Evolutionary conservation across 805 yeast genomes (phyloP).

Genomic region (Saccharomycopsis fodiens): DNA sequence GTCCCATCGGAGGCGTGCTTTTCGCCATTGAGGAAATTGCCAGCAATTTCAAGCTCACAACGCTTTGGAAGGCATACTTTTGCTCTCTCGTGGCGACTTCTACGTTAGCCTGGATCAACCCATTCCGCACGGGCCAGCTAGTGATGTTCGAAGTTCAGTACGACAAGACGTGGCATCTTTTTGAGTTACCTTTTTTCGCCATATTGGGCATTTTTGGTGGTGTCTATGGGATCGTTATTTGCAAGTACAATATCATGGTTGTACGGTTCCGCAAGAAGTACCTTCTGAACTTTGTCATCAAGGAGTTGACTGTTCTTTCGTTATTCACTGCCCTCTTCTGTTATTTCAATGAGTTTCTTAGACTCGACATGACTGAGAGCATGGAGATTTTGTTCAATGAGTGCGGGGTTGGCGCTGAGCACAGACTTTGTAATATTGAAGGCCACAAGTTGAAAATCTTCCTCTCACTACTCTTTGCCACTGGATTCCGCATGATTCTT

Average conservation of each 20-base stretch:
- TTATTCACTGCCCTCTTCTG: constrained; percentile 66
- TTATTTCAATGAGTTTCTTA: constrained; percentile 74
- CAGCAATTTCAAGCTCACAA: constrained; percentile 62
- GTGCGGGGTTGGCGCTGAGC: constrained; percentile 47
- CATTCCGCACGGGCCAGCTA: constrained; percentile 90
- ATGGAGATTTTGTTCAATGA: constrained; percentile 88
- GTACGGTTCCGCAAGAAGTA: constrained; percentile 72
- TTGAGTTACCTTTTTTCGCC: constrained; percentile 75
- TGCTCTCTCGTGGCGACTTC: constrained; percentile 86
- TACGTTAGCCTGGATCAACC: constrained; percentile 72
- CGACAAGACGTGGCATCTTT: constrained; percentile 77
- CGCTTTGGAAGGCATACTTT: constrained; percentile 87
- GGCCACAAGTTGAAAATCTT: constrained; percentile 26
- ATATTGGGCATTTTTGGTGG: constrained; percentile 89
- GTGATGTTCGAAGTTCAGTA: constrained; percentile 90
- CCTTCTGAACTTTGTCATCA: constrained; percentile 48
- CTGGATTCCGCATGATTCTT: constrained; percentile 58
- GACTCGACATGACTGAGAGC: constrained; percentile 89
- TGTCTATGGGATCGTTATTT: constrained; percentile 70
- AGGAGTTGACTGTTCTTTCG: constrained; percentile 66
- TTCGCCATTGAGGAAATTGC: constrained; percentile 86
- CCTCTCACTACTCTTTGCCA: constrained; percentile 57
- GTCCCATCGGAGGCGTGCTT: constrained; percentile 94
- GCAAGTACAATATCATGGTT: constrained; percentile 66
- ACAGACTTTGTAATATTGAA: constrained; percentile 33